Conservation (phyloP, 2,329 filamentous ascomycete genomes). For the Ceratocystis smalleyi region DNA sequence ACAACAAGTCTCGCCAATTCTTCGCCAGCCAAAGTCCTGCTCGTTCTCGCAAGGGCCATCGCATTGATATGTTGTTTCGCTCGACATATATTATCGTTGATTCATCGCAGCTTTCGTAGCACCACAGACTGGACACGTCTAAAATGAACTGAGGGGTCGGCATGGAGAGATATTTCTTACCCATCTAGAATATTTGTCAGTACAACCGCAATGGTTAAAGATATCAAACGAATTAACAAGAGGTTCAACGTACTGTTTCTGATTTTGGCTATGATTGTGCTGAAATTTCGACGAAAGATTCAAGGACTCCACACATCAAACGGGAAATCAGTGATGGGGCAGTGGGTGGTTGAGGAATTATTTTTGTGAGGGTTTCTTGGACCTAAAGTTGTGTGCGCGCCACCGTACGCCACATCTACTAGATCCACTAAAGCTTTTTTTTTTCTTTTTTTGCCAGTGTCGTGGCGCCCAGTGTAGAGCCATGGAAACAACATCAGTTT, state of each 20-base stretch:
- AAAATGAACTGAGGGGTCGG: neutral
- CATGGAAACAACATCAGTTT: too few relatives aligned
- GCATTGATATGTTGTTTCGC: neutral
- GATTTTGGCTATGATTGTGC: constrained; percentile 16
- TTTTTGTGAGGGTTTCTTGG: constrained; percentile 17
- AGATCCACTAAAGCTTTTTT: neutral
- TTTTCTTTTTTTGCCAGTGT: neutral
- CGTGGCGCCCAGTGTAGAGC: constrained; percentile 6
- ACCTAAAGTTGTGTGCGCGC: constrained; percentile 17
- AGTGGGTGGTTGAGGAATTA: constrained; percentile 10
- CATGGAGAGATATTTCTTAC: constrained; percentile 31
- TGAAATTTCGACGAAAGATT: constrained; percentile 16
- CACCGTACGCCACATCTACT: constrained; percentile 6
- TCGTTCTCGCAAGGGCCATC: neutral
- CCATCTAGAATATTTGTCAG: constrained; percentile 39
- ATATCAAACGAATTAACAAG: constrained; percentile 12
- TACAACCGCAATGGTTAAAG: constrained; percentile 17
- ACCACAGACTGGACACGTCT: constrained; percentile 7
- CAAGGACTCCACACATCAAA: constrained; percentile 16
- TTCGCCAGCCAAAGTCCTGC: neutral
- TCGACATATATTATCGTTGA: neutral
- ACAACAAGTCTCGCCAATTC: neutral
- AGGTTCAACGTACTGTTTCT: constrained; percentile 16
- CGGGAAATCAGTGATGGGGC: constrained; percentile 13
- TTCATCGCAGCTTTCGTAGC: constrained; percentile 5